Evolutionary conservation across 2,329 filamentous ascomycete species (phyloP).

Genomic region (Penicillium sp.): DNA sequence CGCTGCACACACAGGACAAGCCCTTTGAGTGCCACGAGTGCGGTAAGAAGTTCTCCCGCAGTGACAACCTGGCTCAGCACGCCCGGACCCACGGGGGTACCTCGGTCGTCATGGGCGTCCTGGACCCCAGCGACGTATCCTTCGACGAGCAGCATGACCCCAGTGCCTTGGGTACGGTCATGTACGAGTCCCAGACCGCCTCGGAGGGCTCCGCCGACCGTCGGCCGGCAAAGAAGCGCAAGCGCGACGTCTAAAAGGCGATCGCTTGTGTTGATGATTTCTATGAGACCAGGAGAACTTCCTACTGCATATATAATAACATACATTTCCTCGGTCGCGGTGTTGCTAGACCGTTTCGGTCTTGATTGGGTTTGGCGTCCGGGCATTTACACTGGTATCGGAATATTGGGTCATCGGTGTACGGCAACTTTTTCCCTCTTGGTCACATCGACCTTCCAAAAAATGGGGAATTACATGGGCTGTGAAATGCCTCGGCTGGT

Average conservation of each 20-base stretch:
- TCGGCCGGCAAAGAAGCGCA: slow-evolving; percentile 69
- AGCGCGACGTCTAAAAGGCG: slow-evolving; percentile 58
- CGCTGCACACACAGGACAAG: slow-evolving; percentile 97
- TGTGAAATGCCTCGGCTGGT: slow-evolving; percentile 1
- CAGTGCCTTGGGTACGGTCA: slow-evolving; percentile 65
- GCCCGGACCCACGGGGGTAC: slow-evolving; percentile 87
- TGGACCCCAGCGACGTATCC: slow-evolving; percentile 62
- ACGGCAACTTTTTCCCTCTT: slow-evolving; percentile 13
- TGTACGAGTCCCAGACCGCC: slow-evolving; percentile 74
- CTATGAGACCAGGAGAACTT: slow-evolving; percentile 40
- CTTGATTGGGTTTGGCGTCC: slow-evolving; percentile 35
- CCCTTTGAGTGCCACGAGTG: slow-evolving; percentile 97
- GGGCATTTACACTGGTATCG: slow-evolving; percentile 29
- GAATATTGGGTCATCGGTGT: slow-evolving; percentile 22
- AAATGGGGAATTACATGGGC: slow-evolving; percentile 4
- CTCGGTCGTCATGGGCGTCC: slow-evolving; percentile 83
- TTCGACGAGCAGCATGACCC: slow-evolving; percentile 56
- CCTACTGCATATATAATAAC: slow-evolving; percentile 31
- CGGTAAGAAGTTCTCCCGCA: slow-evolving; percentile 98
- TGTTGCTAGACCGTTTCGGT: slow-evolving; percentile 22
- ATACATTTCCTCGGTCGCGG: slow-evolving; percentile 26
- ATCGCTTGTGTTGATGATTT: slow-evolving; percentile 29
- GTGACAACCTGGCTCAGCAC: slow-evolving; percentile 95
- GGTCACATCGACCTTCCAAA: not conserved
- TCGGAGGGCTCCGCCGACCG: slow-evolving; percentile 51